Conservation (phyloP, 257 asterid genomes). For the Penstemon barbatus region DNA sequence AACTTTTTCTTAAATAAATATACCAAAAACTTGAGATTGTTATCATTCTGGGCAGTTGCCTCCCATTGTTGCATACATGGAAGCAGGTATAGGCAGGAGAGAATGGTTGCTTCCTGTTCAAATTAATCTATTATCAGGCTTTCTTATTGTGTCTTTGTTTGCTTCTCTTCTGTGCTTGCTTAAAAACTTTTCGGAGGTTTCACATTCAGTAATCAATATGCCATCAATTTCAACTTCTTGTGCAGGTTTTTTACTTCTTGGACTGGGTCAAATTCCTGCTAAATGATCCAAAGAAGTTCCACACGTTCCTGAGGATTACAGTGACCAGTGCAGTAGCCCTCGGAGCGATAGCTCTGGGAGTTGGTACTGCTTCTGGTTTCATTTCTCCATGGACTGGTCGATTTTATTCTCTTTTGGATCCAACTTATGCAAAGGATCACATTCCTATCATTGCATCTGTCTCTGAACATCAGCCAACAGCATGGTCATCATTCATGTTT, state of each 20-base stretch:
- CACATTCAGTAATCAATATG: conserved; percentile 9
- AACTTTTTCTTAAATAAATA: conserved; percentile 19
- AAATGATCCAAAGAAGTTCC: conserved; percentile 85
- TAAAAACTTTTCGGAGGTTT: conserved; percentile 16
- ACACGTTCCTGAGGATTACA: conserved; percentile 80
- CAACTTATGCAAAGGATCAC: conserved; percentile 97
- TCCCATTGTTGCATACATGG: conserved; percentile 11
- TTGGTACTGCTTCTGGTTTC: conserved; percentile 97
- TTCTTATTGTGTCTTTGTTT: conserved; percentile 7
- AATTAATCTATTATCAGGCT: neutral
- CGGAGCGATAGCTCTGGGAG: conserved; percentile 83
- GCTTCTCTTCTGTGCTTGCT: conserved; percentile 16
- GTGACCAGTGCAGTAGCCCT: conserved; percentile 77
- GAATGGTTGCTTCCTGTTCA: conserved; percentile 4
- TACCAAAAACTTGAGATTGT: neutral
- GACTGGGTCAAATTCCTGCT: conserved; percentile 90
- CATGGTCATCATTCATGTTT: conserved; percentile 99
- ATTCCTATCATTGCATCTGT: conserved; percentile 98
- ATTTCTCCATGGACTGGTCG: conserved; percentile 99
- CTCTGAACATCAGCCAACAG: conserved; percentile 99
- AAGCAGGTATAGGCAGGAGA: conserved; percentile 23
- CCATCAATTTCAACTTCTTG: conserved; percentile 30
- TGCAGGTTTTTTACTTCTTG: conserved; percentile 93
- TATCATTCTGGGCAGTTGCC: conserved; percentile 14
- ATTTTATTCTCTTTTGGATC: conserved; percentile 94